Conservation (phyloP, 805 yeast species). For the Kluyveromyces dobzhanskii region DNA sequence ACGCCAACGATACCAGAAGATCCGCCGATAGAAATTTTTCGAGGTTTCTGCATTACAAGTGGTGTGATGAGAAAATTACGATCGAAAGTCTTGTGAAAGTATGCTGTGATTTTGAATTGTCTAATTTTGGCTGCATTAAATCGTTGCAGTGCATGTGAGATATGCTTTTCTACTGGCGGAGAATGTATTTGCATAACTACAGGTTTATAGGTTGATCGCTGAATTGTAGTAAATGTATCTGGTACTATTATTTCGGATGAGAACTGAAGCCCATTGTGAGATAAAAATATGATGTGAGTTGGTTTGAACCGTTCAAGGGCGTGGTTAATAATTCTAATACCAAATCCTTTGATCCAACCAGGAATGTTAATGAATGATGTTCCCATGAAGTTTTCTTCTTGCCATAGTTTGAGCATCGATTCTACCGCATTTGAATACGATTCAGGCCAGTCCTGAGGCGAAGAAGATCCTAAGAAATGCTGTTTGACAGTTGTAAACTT, state of each 20-base stretch:
- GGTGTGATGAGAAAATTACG: slow-evolving; percentile 22
- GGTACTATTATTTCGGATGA: slow-evolving; percentile 25
- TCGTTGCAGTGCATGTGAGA: slow-evolving; percentile 18
- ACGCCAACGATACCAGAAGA: slow-evolving; percentile 32
- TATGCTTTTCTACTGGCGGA: slow-evolving; percentile 16
- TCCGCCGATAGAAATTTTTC: slow-evolving; percentile 32
- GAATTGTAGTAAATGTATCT: slow-evolving; percentile 20
- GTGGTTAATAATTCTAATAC: slow-evolving; percentile 52
- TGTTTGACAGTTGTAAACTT: slow-evolving; percentile 13
- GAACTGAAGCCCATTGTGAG: slow-evolving; percentile 11
- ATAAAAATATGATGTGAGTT: slow-evolving; percentile 46
- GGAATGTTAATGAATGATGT: slow-evolving; percentile 66
- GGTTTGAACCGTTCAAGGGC: slow-evolving; percentile 42
- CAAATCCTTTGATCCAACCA: slow-evolving; percentile 89
- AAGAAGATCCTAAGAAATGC: slow-evolving; percentile 51
- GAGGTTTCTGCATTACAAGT: slow-evolving; percentile 33
- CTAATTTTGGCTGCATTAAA: slow-evolving; percentile 47
- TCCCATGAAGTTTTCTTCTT: slow-evolving; percentile 28
- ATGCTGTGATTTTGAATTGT: slow-evolving; percentile 40
- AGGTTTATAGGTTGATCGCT: slow-evolving; percentile 24
- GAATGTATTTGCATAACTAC: slow-evolving; percentile 31
- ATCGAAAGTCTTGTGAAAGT: slow-evolving; percentile 39
- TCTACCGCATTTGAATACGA: slow-evolving; percentile 40
- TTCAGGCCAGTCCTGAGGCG: slow-evolving; percentile 61
- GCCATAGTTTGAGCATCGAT: slow-evolving; percentile 29